These are phyloP conservation scores for Paramecium primaurelia DNA, from an alignment of 73 alveolate genomes.

Conservation along the genomic window DNA sequence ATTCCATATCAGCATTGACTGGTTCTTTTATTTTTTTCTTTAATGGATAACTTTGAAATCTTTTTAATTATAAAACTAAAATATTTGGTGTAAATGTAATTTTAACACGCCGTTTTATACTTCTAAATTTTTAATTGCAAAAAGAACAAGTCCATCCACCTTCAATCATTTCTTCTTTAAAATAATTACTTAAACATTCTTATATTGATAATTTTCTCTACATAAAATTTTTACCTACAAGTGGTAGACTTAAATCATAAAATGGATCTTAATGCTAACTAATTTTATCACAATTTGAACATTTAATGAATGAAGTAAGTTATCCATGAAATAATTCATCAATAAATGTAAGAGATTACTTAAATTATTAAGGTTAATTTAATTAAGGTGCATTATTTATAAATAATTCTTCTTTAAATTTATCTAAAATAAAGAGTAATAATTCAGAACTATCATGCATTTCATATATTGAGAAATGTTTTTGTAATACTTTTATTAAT, in stretches of 20 bases:
- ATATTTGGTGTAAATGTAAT: background rate
- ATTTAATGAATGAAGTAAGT: background rate
- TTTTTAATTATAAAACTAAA: background rate
- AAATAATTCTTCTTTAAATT: slow-evolving; percentile 1
- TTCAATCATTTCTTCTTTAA: background rate
- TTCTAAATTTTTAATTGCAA: background rate
- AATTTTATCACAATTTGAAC: background rate
- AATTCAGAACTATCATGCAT: slow-evolving; percentile 36
- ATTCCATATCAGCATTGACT: background rate
- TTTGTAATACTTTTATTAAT: background rate
- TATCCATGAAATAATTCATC: slow-evolving; percentile 7
- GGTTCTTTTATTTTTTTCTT: slow-evolving; percentile 20
- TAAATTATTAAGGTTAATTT: background rate
- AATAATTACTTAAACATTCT: background rate
- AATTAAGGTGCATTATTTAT: background rate
- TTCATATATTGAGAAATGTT: background rate
- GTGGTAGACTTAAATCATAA: slow-evolving; percentile 16
- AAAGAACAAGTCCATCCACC: background rate
- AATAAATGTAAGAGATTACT: background rate
- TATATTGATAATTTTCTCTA: background rate
- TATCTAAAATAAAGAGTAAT: background rate
- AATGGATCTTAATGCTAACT: background rate
- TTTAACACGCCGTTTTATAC: background rate
- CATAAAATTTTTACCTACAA: background rate
- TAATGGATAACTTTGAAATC: background rate